Percentiles rank a stretch among this genome's conserved stretches.
Conservation (phyloP, 129 eudicot species). For the Mikania micrantha region DNA sequence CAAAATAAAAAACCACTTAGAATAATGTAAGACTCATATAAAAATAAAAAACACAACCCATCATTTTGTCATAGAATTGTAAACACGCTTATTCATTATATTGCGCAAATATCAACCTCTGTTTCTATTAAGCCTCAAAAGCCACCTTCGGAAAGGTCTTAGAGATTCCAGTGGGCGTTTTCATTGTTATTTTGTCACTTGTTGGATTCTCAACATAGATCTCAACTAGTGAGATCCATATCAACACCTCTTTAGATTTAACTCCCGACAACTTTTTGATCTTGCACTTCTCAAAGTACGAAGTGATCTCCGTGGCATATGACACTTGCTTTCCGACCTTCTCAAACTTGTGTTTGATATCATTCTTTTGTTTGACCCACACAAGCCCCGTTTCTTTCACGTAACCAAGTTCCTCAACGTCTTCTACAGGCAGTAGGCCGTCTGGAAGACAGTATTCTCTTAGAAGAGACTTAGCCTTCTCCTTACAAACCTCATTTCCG, state of each 20-base stretch:
- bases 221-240: slow-evolving; percentile 45
- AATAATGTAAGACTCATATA: too few species aligned
- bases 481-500: slow-evolving; percentile 40
- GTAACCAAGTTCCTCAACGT: slow-evolving; percentile 43
- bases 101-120: neutral
- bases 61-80: too few species aligned
- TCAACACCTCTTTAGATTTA: slow-evolving; percentile 50
- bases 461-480: slow-evolving; percentile 33
- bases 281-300: slow-evolving; percentile 29
- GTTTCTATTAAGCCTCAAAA: neutral
- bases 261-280: slow-evolving; percentile 53
- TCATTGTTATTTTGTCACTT: slow-evolving; percentile 39
- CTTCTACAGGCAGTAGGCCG: slow-evolving; percentile 45
- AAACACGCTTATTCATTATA: too few species aligned
- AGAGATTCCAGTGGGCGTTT: slow-evolving; percentile 42
- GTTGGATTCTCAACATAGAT: slow-evolving; percentile 32
- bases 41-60: too few species aligned
- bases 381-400: slow-evolving; percentile 48
- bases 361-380: slow-evolving; percentile 53
- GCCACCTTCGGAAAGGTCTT: slow-evolving; percentile 35
- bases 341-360: slow-evolving; percentile 42
- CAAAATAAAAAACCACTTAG: too few species aligned
- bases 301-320: too few species aligned
- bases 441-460: slow-evolving; percentile 44
- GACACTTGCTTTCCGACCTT: slow-evolving; percentile 33